A percentile compares a stretch with the other conserved stretches of the same genome.
These are phyloP conservation scores for Moniliophthora roreri DNA, from an alignment of 1,284 basidiomycete genomes.

Conservation along the genomic window DNA sequence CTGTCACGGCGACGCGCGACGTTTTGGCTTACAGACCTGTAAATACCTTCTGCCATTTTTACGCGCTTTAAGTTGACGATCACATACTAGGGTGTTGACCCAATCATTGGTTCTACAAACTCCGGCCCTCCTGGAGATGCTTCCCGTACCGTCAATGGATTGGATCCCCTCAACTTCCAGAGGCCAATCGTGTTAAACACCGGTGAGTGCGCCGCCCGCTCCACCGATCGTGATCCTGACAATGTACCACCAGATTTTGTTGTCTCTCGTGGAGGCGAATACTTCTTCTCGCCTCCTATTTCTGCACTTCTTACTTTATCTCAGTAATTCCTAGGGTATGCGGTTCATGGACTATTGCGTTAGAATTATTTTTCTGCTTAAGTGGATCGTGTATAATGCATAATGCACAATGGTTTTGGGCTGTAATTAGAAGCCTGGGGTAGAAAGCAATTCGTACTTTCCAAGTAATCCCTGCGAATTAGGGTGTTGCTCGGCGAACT, in stretches of 20 bases:
- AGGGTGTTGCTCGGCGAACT: no score
- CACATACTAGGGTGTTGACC: conserved; percentile 21
- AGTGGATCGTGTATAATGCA: no score
- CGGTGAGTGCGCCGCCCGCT: not conserved
- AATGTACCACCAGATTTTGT: conserved; percentile 26
- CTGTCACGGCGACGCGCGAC: no score
- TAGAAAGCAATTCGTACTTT: no score
- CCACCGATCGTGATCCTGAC: not conserved
- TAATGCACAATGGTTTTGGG: no score
- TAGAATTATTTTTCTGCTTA: no score
- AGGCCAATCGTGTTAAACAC: not conserved
- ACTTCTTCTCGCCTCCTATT: conserved; percentile 37
- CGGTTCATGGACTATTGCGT: no score
- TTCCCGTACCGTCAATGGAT: conserved; percentile 15
- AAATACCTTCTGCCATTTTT: not conserved
- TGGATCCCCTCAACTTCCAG: no score
- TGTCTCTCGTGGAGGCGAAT: conserved; percentile 33
- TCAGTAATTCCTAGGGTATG: no score
- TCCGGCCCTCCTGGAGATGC: conserved; percentile 1
- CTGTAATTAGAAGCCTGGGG: no score
- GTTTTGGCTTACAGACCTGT: not conserved
- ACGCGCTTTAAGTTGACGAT: conserved; percentile 9
- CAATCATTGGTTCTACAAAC: conserved; percentile 18
- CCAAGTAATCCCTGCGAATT: no score
- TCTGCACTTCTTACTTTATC: conserved; percentile 17